Conservation (phyloP, 2,329 filamentous ascomycete species). For the Alternaria arbusti region DNA sequence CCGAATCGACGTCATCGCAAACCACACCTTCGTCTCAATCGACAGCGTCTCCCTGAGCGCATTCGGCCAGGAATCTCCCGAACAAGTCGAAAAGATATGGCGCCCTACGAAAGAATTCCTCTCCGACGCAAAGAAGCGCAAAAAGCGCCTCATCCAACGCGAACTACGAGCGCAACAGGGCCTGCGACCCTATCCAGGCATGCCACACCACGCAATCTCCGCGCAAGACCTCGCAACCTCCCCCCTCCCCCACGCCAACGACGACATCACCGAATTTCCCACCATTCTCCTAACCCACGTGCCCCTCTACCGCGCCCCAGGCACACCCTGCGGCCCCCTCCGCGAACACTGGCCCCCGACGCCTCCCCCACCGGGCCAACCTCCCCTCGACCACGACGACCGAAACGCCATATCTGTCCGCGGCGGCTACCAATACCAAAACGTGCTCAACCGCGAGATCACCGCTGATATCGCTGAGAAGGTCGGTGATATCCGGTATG, state of each 20-base stretch:
- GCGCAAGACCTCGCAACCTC: constrained; percentile 51
- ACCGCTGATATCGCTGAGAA: constrained; percentile 77
- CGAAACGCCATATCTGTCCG: constrained; percentile 79
- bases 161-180: constrained; percentile 72
- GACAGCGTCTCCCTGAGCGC: constrained; percentile 90
- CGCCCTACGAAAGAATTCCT: constrained; percentile 79
- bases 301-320: constrained; percentile 80
- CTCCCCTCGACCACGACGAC: constrained; percentile 65
- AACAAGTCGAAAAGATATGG: constrained; percentile 69
- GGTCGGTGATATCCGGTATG: constrained; percentile 80
- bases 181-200: constrained; percentile 61
- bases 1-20: constrained; percentile 86
- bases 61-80: constrained; percentile 59
- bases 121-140: constrained; percentile 67
- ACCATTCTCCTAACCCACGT: constrained; percentile 91
- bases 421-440: constrained; percentile 94
- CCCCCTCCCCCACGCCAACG: constrained; percentile 44
- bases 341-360: constrained; percentile 83
- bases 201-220: constrained; percentile 67
- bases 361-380: constrained; percentile 65
- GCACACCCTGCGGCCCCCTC: constrained; percentile 84
- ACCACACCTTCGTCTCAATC: constrained; percentile 93
- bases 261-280: constrained; percentile 70
- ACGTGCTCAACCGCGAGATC: constrained; percentile 80
- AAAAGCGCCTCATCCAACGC: constrained; percentile 70